These are phyloP conservation scores for Claviceps monticola DNA, from an alignment of 2,329 filamentous ascomycete species.

Conservation along the genomic window DNA sequence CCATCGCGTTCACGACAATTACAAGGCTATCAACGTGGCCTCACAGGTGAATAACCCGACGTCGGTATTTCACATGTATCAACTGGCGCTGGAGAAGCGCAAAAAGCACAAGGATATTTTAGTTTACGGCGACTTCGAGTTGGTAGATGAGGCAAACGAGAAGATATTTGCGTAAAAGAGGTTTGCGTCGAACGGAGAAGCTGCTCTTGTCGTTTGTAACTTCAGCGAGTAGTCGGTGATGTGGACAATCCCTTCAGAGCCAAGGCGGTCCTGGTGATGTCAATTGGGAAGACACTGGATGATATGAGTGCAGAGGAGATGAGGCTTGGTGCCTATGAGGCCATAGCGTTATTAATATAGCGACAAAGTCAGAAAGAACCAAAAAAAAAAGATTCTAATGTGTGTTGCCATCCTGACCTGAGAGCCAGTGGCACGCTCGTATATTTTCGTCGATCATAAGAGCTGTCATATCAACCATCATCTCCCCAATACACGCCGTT, in stretches of 20 bases:
- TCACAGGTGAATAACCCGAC: conserved; percentile 31
- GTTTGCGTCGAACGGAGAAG: conserved; percentile 16
- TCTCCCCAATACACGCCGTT: background rate
- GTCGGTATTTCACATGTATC: conserved; percentile 50
- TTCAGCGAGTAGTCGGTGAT: conserved; percentile 19
- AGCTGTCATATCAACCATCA: background rate
- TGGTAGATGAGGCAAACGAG: conserved; percentile 23
- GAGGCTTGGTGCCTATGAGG: conserved; percentile 23
- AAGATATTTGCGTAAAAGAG: conserved; percentile 25
- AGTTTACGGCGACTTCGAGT: conserved; percentile 46
- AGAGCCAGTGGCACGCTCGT: background rate
- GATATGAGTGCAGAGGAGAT: conserved; percentile 15
- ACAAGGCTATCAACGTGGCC: conserved; percentile 47
- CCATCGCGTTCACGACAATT: conserved; percentile 54
- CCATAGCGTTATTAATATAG: conserved; percentile 19
- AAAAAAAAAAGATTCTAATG: background rate
- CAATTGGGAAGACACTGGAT: conserved; percentile 15
- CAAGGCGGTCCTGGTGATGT: conserved; percentile 21
- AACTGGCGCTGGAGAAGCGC: conserved; percentile 41
- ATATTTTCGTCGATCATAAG: background rate
- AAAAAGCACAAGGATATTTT: conserved; percentile 49
- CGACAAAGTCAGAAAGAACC: background rate
- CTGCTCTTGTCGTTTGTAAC: conserved; percentile 25
- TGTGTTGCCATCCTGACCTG: background rate
- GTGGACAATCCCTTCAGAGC: conserved; percentile 17